Percentiles rank a stretch among this genome's conserved stretches.
Evolutionary conservation across 306 rosid species (phyloP).

Genomic region (Castanea mollissima): DNA sequence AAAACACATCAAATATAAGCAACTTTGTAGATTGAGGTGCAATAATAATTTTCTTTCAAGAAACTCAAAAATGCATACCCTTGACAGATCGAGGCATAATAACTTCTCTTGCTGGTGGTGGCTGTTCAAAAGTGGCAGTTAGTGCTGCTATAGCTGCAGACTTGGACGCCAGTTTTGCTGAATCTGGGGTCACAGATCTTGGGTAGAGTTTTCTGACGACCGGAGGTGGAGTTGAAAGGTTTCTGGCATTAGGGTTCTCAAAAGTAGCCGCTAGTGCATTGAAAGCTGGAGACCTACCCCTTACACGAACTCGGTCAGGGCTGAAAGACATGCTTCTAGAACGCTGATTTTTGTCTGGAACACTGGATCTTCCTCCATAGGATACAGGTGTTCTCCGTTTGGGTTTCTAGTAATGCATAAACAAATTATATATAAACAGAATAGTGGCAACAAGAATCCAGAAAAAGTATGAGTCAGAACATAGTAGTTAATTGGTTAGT

Average conservation of each 20-base stretch:
- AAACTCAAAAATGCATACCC: slow-evolving; percentile 44
- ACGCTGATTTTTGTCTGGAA: slow-evolving; percentile 85
- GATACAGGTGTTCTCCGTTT: slow-evolving; percentile 73
- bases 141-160: slow-evolving; percentile 66
- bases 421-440: slow-evolving; percentile 26
- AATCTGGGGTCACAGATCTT: slow-evolving; percentile 64
- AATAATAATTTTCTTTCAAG: slow-evolving; percentile 8
- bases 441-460: slow-evolving; percentile 16
- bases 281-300: slow-evolving; percentile 99
- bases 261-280: slow-evolving; percentile 88
- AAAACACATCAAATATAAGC: slow-evolving; percentile 10
- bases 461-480: slow-evolving; percentile 6
- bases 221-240: slow-evolving; percentile 99
- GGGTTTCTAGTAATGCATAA: slow-evolving; percentile 64
- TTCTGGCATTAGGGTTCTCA: slow-evolving; percentile 66
- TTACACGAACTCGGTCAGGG: slow-evolving; percentile 87
- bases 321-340: slow-evolving; percentile 93
- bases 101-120: slow-evolving; percentile 55
- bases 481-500: not conserved
- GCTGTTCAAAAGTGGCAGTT: slow-evolving; percentile 61
- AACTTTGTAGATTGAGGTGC: slow-evolving; percentile 12
- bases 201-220: slow-evolving; percentile 78
- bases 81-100: slow-evolving; percentile 72
- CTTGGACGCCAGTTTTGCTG: slow-evolving; percentile 50
- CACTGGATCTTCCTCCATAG: slow-evolving; percentile 81